Evolutionary conservation across 495 filamentous ascomycete genomes (phyloP).

Genomic region (Trichoderma asperelloides): DNA sequence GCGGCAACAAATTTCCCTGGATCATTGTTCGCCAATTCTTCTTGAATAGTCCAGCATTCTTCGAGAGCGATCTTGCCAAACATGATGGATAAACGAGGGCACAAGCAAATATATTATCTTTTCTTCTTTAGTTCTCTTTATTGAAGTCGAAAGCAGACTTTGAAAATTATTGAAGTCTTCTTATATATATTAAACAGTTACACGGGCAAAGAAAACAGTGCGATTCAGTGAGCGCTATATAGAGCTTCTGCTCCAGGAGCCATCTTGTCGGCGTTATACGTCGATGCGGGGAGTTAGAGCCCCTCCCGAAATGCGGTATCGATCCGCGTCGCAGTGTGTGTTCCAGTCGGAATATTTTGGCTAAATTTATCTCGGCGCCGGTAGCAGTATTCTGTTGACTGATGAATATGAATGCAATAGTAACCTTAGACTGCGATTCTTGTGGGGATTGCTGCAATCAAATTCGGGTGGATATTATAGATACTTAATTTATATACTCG

Average conservation of each 20-base stretch:
- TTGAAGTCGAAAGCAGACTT: too few relatives aligned
- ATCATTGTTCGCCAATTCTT: slow-evolving; percentile 20
- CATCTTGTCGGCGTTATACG: neutral
- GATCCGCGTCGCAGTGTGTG: neutral
- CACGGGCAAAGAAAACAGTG: neutral
- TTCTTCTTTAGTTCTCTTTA: too few relatives aligned
- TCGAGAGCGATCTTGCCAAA: slow-evolving; percentile 22
- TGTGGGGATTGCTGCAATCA: too few relatives aligned
- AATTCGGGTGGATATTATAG: too few relatives aligned
- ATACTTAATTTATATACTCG: too few relatives aligned
- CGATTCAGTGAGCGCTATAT: neutral
- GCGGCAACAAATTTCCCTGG: slow-evolving; percentile 16
- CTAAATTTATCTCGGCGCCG: too few relatives aligned
- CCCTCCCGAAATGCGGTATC: neutral
- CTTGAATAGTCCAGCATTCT: slow-evolving; percentile 21
- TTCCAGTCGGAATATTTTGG: too few relatives aligned
- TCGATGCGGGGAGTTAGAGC: neutral
- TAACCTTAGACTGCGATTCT: too few relatives aligned
- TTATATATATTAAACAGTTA: too few relatives aligned
- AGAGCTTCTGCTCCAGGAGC: neutral
- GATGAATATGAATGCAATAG: too few relatives aligned
- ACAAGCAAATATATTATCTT: neutral
- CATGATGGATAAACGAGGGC: slow-evolving; percentile 10
- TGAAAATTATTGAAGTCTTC: too few relatives aligned
- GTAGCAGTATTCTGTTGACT: too few relatives aligned